Base-by-base conservation (phyloP, 257 asterid species). In the Ocimum tenuiflorum region DNA sequence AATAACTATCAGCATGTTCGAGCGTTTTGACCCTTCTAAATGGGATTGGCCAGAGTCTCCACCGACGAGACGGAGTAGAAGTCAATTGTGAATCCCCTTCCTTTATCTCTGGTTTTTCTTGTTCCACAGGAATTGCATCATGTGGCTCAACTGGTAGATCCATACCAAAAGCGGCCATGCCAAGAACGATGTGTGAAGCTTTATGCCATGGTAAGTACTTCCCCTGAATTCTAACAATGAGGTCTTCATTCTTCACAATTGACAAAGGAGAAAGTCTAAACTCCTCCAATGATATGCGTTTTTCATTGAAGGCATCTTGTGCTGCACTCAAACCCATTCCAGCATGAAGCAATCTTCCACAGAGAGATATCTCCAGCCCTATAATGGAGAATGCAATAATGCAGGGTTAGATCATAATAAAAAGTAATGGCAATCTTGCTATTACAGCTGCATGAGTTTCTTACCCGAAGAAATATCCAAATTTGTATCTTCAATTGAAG, bases 31-130 rank as follows among this genome's bases (percentile, higher is more conserved):
- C 91, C 73, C 95, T 86, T 76, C 99, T 81, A 75, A 94, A 94
- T 0, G 99, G 91, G 56, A 83, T 90, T 42, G 87, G 83, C 99
- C 99, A 94, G 48, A 90, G 92, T 74, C 97, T 88, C 97, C 99
- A 94, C 75, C 94, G 78, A 1, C 96, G 80, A 17, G 95, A 75
- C 41, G 91, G 82, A 58, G 85, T 82, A 14, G 89, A 45, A 48
- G 75, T 49, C 70, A 67, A 33, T 49, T 59, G 85, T 22, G 81
- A 24, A 47, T 62, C 83, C 35, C 67, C 85, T 67, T 79, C 87
- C 77, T 72, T 84, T 18, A 56, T 53, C 68, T 79, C 83, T 17
- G 33, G 66, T 39, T 71, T 67, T 65, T 76, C 95, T 60, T 65
- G 73, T 62, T 86, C 89, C 58, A 90, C 84, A 12, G 88, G 79